Conservation (phyloP, 768 basidiomycete genomes). For the Grammothele lineata region DNA sequence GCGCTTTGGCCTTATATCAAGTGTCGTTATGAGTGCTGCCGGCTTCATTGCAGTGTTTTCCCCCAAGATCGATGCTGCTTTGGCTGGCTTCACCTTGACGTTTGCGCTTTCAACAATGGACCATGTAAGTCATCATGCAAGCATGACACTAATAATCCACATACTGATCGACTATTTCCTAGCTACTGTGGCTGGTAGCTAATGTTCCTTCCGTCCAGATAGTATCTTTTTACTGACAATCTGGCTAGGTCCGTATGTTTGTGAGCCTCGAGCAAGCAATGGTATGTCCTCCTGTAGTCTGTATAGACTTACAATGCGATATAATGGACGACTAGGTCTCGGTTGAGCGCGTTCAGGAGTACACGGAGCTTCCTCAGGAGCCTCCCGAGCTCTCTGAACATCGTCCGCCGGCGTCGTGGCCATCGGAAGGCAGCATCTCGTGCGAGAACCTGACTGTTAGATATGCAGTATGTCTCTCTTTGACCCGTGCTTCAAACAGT, state of each 20-base stretch:
- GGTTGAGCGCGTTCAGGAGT: slow-evolving; percentile 81
- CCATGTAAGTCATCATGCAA: too few relatives aligned
- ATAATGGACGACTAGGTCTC: slow-evolving; percentile 74
- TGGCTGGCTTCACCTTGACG: slow-evolving; percentile 82
- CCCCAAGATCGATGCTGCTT: slow-evolving; percentile 70
- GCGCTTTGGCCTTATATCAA: slow-evolving; percentile 80
- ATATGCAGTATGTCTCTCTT: slow-evolving; percentile 56
- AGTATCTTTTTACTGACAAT: slow-evolving; percentile 2
- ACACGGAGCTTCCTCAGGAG: slow-evolving; percentile 71
- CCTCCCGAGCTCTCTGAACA: slow-evolving; percentile 81
- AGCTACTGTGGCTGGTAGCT: slow-evolving; percentile 59
- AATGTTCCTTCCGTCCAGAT: background rate
- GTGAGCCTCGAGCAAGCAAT: slow-evolving; percentile 92
- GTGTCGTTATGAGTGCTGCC: too few relatives aligned
- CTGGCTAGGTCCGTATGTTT: slow-evolving; percentile 58
- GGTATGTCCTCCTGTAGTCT: slow-evolving; percentile 69
- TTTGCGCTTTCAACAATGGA: too few relatives aligned
- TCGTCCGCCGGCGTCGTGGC: slow-evolving; percentile 79
- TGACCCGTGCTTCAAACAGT: slow-evolving; percentile 10
- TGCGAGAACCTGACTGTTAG: slow-evolving; percentile 74
- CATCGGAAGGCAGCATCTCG: slow-evolving; percentile 59
- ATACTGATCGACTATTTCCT: too few relatives aligned
- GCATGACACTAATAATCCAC: too few relatives aligned
- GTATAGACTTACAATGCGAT: slow-evolving; percentile 42
- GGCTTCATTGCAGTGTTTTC: slow-evolving; percentile 62